Base-by-base conservation (phyloP, 148 eudicot genomes). In the Nepenthes gracilis region DNA sequence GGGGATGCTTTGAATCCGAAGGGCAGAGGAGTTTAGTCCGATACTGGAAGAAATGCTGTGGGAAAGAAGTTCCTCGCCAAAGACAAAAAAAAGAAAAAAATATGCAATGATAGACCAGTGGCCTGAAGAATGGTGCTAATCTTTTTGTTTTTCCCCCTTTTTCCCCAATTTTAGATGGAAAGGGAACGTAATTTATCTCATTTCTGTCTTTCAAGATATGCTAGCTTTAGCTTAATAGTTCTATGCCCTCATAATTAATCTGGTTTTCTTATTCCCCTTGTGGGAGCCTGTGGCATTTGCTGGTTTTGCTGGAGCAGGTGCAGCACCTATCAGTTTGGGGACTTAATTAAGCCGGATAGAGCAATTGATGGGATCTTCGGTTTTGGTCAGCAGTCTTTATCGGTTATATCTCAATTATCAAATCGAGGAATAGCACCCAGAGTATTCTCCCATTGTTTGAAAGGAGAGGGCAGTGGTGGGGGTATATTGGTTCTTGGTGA, bases 401-500 rank as follows among this genome's bases (percentile, higher is more conserved):
- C 95, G 48, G 97, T 90, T 14, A 70, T 86, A 61, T 86, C 97
- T 52, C 97, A 90, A 58, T 63, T 90, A 53, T 77, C 95, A 38
- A 79, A 85, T 32, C 79, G 72, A 66, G 83, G 97, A 43, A 74
- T 87, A 57, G 84, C 97, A 48, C 97, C 97, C 11, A 83, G 78
- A 59, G 82, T 84, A 15, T 90, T 90, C 70, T 90, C 95, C 45
- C 97, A 90, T 74, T 90, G 97, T 81, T 73, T 90, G 77, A 87
- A 78, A 68, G 97, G 95, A 67, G 87, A 77, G 55, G 91, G 86
- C 59, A 81, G 68, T 57, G 97, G 97, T 67, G 97, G 97, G 3
- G 95, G 97, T 67, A 86, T 82, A 64, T 69, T 90, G 60, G 97
- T 90, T 74, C 94, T 90, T 86, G 97, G 97, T 67, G 94, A 90